Evolutionary conservation across 2,329 filamentous ascomycete species (phyloP).

Genomic region (Nemania abortiva): DNA sequence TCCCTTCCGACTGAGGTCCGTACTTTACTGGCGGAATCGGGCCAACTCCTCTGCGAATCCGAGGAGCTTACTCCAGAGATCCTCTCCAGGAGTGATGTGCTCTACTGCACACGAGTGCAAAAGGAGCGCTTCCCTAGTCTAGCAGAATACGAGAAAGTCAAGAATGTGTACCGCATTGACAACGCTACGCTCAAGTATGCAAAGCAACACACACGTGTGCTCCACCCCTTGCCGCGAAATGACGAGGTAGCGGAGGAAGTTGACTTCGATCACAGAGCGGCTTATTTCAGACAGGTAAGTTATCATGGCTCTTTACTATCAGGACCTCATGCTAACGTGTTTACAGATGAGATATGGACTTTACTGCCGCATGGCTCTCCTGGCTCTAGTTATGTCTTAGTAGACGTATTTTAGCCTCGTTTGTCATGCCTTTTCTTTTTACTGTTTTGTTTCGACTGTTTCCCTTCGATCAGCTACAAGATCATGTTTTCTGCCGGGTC

Average conservation of each 20-base stretch:
- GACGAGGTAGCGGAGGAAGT: conserved; percentile 95
- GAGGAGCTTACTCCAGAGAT: conserved; percentile 88
- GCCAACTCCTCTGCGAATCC: conserved; percentile 81
- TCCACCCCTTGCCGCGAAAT: conserved; percentile 96
- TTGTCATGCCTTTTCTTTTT: background rate
- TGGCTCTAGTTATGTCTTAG: conserved; percentile 86
- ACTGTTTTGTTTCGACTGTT: conserved; percentile 1
- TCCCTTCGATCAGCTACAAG: conserved; percentile 5
- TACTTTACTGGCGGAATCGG: conserved; percentile 76
- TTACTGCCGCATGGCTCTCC: conserved; percentile 96
- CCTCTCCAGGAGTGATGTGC: conserved; percentile 85
- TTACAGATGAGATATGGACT: conserved; percentile 94
- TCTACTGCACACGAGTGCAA: conserved; percentile 97
- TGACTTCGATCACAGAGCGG: conserved; percentile 95
- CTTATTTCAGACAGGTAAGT: conserved; percentile 99
- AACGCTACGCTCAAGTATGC: conserved; percentile 90
- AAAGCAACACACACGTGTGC: conserved; percentile 91
- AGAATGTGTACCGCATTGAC: conserved; percentile 89
- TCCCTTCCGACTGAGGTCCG: conserved; percentile 81
- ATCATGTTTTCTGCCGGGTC: conserved; percentile 30
- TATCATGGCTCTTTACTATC: background rate
- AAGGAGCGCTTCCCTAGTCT: conserved; percentile 92
- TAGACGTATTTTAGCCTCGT: conserved; percentile 39
- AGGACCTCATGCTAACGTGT: conserved; percentile 56
- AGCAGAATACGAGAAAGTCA: conserved; percentile 85